Percentiles rank a stretch among this genome's conserved stretches.
These are phyloP conservation scores for Leccinum incarnatum DNA, from an alignment of 768 basidiomycete genomes.

Conservation along the genomic window DNA sequence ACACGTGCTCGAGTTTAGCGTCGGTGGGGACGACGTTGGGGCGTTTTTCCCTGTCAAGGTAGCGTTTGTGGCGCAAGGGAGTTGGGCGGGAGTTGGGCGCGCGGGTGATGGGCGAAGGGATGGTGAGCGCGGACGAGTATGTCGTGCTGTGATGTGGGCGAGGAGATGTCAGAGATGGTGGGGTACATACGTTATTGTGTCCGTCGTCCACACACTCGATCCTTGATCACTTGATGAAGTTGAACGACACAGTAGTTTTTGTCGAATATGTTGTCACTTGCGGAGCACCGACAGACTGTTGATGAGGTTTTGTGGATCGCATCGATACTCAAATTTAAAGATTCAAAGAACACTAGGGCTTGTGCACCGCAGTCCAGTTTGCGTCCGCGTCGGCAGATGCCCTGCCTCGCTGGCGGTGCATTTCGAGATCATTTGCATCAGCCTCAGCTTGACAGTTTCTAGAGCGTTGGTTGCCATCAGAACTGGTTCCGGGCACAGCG, in stretches of 20 bases:
- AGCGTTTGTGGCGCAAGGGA: conserved; percentile 76
- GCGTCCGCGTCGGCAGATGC: no score
- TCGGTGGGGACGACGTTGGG: conserved; percentile 77
- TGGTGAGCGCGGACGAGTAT: conserved; percentile 56
- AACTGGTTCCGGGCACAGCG: neutral
- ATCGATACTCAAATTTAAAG: no score
- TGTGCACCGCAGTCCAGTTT: no score
- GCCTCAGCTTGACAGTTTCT: neutral
- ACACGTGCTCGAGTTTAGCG: conserved; percentile 82
- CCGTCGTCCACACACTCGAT: no score
- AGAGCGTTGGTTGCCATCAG: neutral
- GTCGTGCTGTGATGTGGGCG: conserved; percentile 40
- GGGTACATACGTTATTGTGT: no score
- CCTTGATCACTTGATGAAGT: no score
- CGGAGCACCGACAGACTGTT: no score
- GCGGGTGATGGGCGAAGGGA: conserved; percentile 48
- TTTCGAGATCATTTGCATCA: neutral
- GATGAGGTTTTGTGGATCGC: no score
- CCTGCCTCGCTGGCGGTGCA: neutral
- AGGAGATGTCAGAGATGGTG: no score
- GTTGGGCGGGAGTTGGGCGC: conserved; percentile 69
- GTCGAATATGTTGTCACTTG: no score
- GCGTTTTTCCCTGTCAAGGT: conserved; percentile 93
- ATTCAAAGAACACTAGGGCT: no score
- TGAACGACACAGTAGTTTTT: no score